phyloP scores from a whole-genome alignment of 192 early-diverging fungal genomes.

The Coemansia sp. region DNA sequence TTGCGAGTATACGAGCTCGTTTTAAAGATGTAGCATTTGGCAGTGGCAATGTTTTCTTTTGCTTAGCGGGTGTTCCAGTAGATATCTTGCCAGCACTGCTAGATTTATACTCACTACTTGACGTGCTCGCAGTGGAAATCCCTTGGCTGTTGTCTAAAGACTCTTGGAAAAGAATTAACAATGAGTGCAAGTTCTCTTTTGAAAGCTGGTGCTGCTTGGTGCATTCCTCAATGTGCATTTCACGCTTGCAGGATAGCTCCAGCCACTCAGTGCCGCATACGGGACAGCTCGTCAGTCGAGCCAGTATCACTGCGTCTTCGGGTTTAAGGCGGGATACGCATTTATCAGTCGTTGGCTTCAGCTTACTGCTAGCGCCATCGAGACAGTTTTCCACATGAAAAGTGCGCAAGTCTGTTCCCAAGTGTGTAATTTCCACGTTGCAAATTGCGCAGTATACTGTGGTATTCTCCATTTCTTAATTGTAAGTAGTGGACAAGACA shows the following conservation, averaged over 20 bases:
- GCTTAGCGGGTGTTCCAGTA: too few relatives aligned
- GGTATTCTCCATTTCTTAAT: neutral
- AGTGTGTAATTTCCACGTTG: conserved; percentile 20
- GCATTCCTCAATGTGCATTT: conserved; percentile 23
- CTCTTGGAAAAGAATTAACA: conserved; percentile 35
- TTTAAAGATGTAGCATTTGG: neutral
- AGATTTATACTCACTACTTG: neutral
- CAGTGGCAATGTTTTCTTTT: neutral
- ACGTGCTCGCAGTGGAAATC: neutral
- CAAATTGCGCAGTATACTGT: conserved; percentile 29
- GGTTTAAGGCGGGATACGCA: neutral
- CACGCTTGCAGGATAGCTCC: conserved; percentile 2
- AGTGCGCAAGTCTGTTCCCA: conserved; percentile 19
- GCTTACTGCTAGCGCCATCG: conserved; percentile 1
- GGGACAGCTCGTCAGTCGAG: conserved; percentile 25
- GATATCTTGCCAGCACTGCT: neutral
- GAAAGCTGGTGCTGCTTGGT: conserved; percentile 24
- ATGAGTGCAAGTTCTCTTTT: conserved; percentile 10
- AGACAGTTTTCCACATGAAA: conserved; percentile 34
- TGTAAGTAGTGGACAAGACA: neutral
- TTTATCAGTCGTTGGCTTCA: neutral
- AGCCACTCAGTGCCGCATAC: conserved; percentile 37
- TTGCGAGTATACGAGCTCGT: neutral
- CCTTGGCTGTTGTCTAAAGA: conserved; percentile 20
- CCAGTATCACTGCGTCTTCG: conserved; percentile 9